Evolutionary conservation across 2,329 filamentous ascomycete species (phyloP), one percentile per base, ranked within the genome.

Genomic region (Decorospora gaudefroyi): DNA sequence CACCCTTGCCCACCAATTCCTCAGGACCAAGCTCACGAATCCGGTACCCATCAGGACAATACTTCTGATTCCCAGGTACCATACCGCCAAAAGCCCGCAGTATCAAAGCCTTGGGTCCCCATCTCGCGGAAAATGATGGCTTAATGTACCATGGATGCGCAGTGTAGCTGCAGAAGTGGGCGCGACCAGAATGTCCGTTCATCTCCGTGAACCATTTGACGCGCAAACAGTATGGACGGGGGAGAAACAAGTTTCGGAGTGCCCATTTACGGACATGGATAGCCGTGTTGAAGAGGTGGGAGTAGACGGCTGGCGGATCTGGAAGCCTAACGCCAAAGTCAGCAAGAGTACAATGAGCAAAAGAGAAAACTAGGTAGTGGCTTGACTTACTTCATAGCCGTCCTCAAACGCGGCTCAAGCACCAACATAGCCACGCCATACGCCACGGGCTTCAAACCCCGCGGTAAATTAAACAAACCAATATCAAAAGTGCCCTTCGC

Each of bases 11-110:
- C 51, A 78, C 73, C 38, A 80, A 76, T 33, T 70, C 74, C 39
- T 66, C 72, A 0, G 87, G 87, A 0, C 87, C 87, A 12, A 88
- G 65, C 34, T 88, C 82, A 13, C 77, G 72, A 30, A 82, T 76
- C 2, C 74, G 54, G 55, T 82, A 85, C 0, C 80, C 80, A 36
- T 74, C 58, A 0, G 78, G 76, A 46, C 74, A 79, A 49, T 70
- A 76, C 22, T 73, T 18, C 71, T 75, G 74, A 77, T 83, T 46
- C 77, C 83, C 46, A 77, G 83, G 2, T 80, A 81, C 82, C 80
- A 89, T 46, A 81, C 79, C 57, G 77, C 81, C 80, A 77, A 81
- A 27, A 80, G 65, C 0, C 79, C 85, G 18, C 76, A 55, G 51
- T 2, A 59, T 25, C 53, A 56, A 62, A 2, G 55, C 39, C 4